phyloP scores from a whole-genome alignment of 2,329 filamentous ascomycete genomes.

The Cladosporium phlei region DNA sequence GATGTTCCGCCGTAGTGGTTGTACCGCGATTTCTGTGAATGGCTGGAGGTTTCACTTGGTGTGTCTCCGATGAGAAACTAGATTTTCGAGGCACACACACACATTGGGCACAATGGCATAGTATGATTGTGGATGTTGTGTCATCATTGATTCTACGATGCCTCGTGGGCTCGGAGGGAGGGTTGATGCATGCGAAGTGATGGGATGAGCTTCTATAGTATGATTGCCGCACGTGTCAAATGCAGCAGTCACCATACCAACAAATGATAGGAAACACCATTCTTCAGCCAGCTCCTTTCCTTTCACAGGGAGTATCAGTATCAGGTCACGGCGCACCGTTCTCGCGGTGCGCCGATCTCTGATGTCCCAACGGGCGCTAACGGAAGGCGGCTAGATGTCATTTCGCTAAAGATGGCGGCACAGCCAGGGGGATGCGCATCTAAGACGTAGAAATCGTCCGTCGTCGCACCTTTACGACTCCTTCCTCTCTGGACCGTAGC shows the following conservation, averaged over 20 bases:
- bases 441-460: slow-evolving; percentile 4
- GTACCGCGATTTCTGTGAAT: neutral
- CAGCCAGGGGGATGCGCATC: slow-evolving; percentile 2
- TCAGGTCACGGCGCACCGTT: slow-evolving; percentile 6
- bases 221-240: too few relatives aligned
- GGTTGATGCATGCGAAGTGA: too few relatives aligned
- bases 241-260: too few relatives aligned
- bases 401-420: slow-evolving; percentile 3
- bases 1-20: slow-evolving; percentile 2
- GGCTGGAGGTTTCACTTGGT: slow-evolving; percentile 11
- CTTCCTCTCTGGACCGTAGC: neutral
- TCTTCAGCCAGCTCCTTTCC: too few relatives aligned
- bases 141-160: too few relatives aligned
- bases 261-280: too few relatives aligned
- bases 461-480: slow-evolving; percentile 1
- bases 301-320: too few relatives aligned
- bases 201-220: too few relatives aligned
- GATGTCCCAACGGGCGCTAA: slow-evolving; percentile 7
- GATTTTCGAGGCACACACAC: neutral
- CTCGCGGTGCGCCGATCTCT: slow-evolving; percentile 10
- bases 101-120: neutral
- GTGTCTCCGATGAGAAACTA: too few relatives aligned
- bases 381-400: neutral
- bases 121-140: neutral
- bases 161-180: too few relatives aligned